Evolutionary conservation across 148 eudicot genomes (phyloP).

Genomic region (Rhododendron ferrugineum): DNA sequence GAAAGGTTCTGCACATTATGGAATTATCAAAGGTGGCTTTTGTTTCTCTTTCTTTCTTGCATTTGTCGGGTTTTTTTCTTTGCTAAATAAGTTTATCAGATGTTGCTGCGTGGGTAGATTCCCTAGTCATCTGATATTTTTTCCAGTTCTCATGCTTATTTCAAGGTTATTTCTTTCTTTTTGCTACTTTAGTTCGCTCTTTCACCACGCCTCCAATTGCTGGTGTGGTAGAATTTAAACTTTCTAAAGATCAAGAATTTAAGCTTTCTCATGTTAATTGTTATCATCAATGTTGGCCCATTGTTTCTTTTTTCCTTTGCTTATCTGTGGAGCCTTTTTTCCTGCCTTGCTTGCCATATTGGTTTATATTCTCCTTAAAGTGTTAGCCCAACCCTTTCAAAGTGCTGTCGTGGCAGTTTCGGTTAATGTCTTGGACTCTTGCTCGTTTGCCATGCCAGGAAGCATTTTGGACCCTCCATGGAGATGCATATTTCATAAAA

Average conservation of each 20-base stretch:
- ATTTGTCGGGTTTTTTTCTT: background rate
- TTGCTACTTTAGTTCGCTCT: background rate
- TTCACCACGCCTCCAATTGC: background rate
- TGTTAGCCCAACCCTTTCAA: background rate
- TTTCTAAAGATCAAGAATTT: background rate
- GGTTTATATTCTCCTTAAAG: background rate
- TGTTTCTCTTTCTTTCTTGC: background rate
- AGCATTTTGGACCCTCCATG: background rate
- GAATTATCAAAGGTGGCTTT: constrained; percentile 73
- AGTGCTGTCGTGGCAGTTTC: background rate
- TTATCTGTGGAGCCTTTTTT: constrained; percentile 6
- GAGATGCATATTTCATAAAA: background rate
- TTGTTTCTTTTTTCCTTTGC: background rate
- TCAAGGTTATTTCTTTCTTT: background rate
- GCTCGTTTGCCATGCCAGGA: background rate
- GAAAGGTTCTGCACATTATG: constrained; percentile 75
- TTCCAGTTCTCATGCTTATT: background rate
- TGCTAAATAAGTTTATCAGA: background rate
- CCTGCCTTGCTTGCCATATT: background rate
- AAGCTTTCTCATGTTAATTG: background rate
- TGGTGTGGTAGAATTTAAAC: background rate
- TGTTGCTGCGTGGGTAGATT: background rate
- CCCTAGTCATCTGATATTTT: background rate
- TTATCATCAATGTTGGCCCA: background rate
- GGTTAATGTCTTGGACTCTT: background rate